Base-by-base conservation (phyloP, 257 asterid genomes). In the Prunella vulgaris region DNA sequence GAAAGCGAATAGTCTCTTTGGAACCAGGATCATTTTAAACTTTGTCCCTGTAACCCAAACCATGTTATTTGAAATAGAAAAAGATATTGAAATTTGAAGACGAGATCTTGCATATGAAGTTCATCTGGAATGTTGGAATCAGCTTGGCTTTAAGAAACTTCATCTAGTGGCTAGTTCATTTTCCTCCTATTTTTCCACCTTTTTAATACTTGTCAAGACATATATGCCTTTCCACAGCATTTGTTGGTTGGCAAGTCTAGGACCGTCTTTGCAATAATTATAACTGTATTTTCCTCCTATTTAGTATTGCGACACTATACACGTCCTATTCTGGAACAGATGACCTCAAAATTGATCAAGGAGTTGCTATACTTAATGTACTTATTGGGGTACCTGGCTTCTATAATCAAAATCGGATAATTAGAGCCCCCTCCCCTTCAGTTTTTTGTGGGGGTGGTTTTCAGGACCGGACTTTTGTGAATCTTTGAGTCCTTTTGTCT, bases 141-240 rank as follows among this genome's bases (percentile, higher is more conserved):
- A 18, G 51, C 68, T 17, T 53, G 49, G 32, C 38, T 48, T 42
- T 12, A 44, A 35, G 18, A 70, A 59, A 40, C 7, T 15, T 27
- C 30, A 8, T 52, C 51, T 30, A 10, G 24, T 25, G 57, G 17
- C 58, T 17, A 30, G 38, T 24, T 57, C 24, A 6, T 24, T 32
- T 14, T 60, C 28, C n/a, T 33, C 25, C 51, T 76, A 7, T 60
- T 24, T 38, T 33, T 44, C 53, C 72, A 42, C 32, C 75, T 52
- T 17, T 21, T 49, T 18, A 44, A 20, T 22, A 25, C 37, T 18
- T 14, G 63, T 51, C 49, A 30, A 51, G 22, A 18, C 15, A 21
- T 28, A 0, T 22, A 3, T n/a, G n/a, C 54, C 21, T 58, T 7
- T 40, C 30, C 15, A 57, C 20, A 20, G 5, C 13, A 12, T 17